These are phyloP conservation scores for Penicillium angulare DNA, from an alignment of 495 filamentous ascomycete genomes.

Conservation along the genomic window DNA sequence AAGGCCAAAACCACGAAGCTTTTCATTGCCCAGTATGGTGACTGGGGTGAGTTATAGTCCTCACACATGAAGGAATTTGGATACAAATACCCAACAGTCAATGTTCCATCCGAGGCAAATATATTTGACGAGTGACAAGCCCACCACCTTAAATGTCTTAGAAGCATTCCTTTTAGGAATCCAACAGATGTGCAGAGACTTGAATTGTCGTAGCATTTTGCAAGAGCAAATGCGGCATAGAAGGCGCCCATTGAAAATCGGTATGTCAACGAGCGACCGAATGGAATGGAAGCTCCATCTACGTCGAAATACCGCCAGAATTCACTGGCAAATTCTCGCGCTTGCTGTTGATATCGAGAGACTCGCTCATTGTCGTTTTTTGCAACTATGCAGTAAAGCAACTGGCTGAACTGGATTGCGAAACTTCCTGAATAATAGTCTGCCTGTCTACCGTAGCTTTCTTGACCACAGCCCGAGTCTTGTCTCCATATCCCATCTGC, in stretches of 20 bases:
- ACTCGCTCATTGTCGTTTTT: constrained; percentile 1
- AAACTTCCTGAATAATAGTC: constrained; percentile 27
- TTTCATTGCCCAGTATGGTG: constrained; percentile 70
- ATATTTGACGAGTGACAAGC: constrained; percentile 61
- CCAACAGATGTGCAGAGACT: constrained; percentile 56
- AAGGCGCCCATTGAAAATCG: constrained; percentile 74
- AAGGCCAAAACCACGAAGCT: constrained; percentile 67
- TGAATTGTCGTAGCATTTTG: constrained; percentile 49
- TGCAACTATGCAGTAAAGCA: constrained; percentile 14
- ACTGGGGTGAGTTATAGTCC: constrained; percentile 71
- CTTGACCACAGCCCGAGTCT: background rate
- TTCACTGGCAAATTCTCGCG: background rate
- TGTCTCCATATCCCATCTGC: background rate
- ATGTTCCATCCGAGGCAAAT: constrained; percentile 52
- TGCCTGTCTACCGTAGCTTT: constrained; percentile 12
- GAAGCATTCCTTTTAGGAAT: constrained; percentile 67
- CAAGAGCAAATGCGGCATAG: constrained; percentile 68
- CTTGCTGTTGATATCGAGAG: background rate
- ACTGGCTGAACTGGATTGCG: constrained; percentile 20
- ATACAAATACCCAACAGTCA: constrained; percentile 71
- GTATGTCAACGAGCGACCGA: constrained; percentile 69
- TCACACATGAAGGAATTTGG: constrained; percentile 75
- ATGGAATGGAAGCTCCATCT: constrained; percentile 51
- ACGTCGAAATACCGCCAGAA: constrained; percentile 62
- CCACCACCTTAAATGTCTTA: constrained; percentile 73